Conservation (phyloP, 257 asterid genomes). For the Solanum chiquidenum region DNA sequence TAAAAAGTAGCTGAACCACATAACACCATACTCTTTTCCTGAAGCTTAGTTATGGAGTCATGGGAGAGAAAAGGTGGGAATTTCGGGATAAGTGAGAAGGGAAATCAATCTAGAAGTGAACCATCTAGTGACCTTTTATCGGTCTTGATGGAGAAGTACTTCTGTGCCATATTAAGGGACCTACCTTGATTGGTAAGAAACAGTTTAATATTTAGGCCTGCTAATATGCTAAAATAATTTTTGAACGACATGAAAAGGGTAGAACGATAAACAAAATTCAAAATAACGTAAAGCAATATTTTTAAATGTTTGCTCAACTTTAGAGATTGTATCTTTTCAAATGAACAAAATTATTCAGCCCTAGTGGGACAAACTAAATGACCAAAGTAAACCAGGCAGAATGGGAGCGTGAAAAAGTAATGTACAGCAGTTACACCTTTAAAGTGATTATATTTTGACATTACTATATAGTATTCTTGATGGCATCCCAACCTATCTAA, state of each 20-base stretch:
- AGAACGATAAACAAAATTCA: neutral
- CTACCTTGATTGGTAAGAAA: neutral
- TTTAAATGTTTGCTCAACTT: neutral
- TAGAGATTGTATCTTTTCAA: neutral
- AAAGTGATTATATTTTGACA: neutral
- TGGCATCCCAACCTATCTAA: neutral
- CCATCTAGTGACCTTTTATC: neutral
- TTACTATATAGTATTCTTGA: neutral
- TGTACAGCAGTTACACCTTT: neutral
- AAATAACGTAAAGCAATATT: neutral
- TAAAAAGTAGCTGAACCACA: neutral
- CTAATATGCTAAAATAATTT: neutral
- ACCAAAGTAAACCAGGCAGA: neutral
- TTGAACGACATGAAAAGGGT: neutral
- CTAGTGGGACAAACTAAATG: neutral
- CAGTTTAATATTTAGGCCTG: neutral
- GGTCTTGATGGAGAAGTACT: neutral
- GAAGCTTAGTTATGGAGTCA: neutral
- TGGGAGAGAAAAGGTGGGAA: neutral
- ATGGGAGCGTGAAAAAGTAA: neutral
- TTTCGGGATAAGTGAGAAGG: neutral
- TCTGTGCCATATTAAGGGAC: neutral
- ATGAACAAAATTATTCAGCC: neutral
- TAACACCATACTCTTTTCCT: neutral
- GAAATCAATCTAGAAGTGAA: neutral